Evolutionary conservation across 164 flowering plant species (phyloP), one percentile per base, ranked within the genome.

Genomic region (Vitis cinerea): DNA sequence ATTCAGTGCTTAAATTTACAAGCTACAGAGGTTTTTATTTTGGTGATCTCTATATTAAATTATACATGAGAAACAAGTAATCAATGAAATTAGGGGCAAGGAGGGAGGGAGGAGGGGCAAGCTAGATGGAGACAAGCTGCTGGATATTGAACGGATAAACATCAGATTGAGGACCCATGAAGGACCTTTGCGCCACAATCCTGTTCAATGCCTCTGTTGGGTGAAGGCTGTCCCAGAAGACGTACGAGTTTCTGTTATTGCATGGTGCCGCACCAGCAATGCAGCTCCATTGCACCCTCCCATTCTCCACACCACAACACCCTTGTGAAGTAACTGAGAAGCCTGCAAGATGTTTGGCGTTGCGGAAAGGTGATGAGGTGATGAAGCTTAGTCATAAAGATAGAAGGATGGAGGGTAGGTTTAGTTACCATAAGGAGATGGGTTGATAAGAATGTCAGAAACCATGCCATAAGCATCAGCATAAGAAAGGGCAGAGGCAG

Each of bases 161-260:
- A 48, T 63, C 67, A 29, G 67, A 53, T n/a, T 27, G 73, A 3
- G 73, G 67, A 29, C 73, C 67, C 0, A 16, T 0, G 19, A 63
- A 70, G 19, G 61, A 63, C 48, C 73, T 37, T 57, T 63, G 67
- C 13, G 73, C 73, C 9, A 70, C 61, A 23, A 61, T 15, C 52
- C 67, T 63, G 62, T 55, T 63, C 19, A 70, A 48, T 37, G 67
- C 72, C 61, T 70, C 73, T 9, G 73, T 63, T 6, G 67, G 73
- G 56, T 70, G 73, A 57, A 70, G 55, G 19, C 61, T 57, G 27
- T 63, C 67, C 73, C 73, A 70, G 59, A 63, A 70, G 19, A 47
- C 37, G 16, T 54, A 63, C 53, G 73, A 54, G 23, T 70, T 53
- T 54, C 67, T 53, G 67, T 70, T 63, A 19, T 9, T 17, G 27